These are phyloP conservation scores for Pestalotiopsis sp. DNA, from an alignment of 2,329 filamentous ascomycete species.

Conservation along the genomic window DNA sequence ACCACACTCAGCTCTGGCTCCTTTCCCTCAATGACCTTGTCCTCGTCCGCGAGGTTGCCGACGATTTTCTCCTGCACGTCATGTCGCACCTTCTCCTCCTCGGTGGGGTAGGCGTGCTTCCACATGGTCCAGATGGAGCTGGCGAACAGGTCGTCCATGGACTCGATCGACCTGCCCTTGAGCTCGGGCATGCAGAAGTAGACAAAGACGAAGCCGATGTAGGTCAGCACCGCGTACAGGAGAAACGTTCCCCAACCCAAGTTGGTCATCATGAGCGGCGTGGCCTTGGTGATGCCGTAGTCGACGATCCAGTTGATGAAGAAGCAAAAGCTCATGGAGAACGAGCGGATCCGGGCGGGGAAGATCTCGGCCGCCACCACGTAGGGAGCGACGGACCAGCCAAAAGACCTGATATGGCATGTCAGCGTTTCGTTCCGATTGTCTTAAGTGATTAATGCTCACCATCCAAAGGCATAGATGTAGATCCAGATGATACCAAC, in stretches of 20 bases:
- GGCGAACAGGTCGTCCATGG: constrained; percentile 50
- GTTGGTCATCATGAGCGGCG: constrained; percentile 36
- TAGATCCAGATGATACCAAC: constrained; percentile 40
- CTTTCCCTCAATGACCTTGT: constrained; percentile 7
- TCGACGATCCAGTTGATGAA: constrained; percentile 35
- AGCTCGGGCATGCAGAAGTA: constrained; percentile 52
- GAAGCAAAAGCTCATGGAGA: constrained; percentile 31
- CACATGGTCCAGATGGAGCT: constrained; percentile 42
- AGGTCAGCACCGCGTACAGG: constrained; percentile 37
- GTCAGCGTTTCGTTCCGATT: constrained; percentile 14
- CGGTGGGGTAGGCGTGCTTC: constrained; percentile 39
- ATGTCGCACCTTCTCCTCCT: constrained; percentile 34
- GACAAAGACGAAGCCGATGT: constrained; percentile 40
- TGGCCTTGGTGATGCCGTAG: constrained; percentile 34
- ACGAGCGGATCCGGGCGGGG: constrained; percentile 32
- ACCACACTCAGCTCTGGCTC: constrained; percentile 9
- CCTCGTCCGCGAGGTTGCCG: constrained; percentile 22
- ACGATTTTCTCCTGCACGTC: constrained; percentile 29
- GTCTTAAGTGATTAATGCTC: constrained; percentile 14
- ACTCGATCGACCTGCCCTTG: constrained; percentile 51
- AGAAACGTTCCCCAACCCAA: constrained; percentile 39
- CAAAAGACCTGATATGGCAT: constrained; percentile 21
- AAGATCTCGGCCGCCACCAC: constrained; percentile 36
- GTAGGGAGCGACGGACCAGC: constrained; percentile 28
- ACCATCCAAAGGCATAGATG: constrained; percentile 31